Base-by-base conservation (phyloP, 768 basidiomycete species). In the Tylopilus intermedius region DNA sequence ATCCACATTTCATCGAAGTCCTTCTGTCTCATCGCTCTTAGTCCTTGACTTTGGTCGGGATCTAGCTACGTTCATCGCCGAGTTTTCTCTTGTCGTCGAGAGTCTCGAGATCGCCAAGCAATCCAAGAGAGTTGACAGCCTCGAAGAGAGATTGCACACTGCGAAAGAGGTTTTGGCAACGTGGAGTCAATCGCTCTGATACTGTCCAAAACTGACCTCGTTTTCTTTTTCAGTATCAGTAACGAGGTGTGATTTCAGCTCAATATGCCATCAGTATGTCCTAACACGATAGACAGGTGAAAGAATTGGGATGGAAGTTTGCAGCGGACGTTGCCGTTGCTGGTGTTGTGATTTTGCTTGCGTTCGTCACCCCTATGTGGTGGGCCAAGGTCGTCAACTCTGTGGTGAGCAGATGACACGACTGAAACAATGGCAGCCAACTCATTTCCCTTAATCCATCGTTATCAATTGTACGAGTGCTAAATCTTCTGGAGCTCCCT, bases 251-350 rank as follows among this genome's bases (percentile, higher is more conserved):
- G 53, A 18, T 15, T 15, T 26, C 15, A 5, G 11, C 24, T 2
- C 33, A 10, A 32, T 9, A n/a, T 29, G 13, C 21, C 9, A 10
- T 15, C 3, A 10, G 8, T 3, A 29, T 44, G 6, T 43, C 18
- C 52, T 63, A 29, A 63, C 35, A 7, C 18, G 2, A 30, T 24
- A 14, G 18, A 21, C 27, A 62, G 61, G 44, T 62, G 22, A 62
- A 60, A 39, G 53, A 57, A 45, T 5, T 63, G 43, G 58, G 50
- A 13, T 60, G 54, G 55, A 59, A 62, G 27, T 38, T 62, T 2
- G 57, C 51, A 2, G n/a, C 30, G 14, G 55, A 60, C 6, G 30
- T 62, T n/a, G 40, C 53, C 9, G n/a, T 63, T 14, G 42, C 49
- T 8, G 61, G 61, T 18, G 49, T 62, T 15, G 44, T 48, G 0